A percentile compares a stretch with the other conserved stretches of the same genome.
These are phyloP conservation scores for Eucalyptus polyanthemos DNA, from an alignment of 345 rosid species.

Conservation along the genomic window DNA sequence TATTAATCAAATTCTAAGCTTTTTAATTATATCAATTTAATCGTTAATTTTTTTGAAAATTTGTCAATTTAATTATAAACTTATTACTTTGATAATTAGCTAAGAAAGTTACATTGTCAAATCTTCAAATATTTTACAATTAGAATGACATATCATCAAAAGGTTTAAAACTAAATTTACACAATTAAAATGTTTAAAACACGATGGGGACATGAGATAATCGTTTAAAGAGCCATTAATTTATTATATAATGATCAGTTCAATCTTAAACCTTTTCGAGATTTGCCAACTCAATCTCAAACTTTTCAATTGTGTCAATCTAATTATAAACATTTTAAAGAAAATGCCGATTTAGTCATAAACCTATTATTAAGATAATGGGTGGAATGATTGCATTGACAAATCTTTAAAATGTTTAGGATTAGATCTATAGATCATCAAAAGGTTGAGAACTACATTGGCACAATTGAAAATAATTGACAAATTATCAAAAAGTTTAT, in stretches of 20 bases:
- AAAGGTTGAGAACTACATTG: fast-evolving
- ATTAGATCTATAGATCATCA: too few species aligned
- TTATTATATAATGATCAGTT: fast-evolving
- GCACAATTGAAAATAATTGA: too few species aligned
- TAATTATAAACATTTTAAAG: too few species aligned
- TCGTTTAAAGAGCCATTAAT: fast-evolving
- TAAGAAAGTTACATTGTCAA: too few species aligned
- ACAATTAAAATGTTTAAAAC: too few species aligned
- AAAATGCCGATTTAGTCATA: not conserved
- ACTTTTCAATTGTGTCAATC: fast-evolving
- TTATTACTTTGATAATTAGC: fast-evolving
- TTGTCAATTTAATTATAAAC: fast-evolving
- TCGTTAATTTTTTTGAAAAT: fast-evolving
- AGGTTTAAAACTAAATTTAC: fast-evolving
- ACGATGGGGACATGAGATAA: too few species aligned
- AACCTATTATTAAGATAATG: fast-evolving
- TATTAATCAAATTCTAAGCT: fast-evolving
- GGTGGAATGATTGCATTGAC: too few species aligned
- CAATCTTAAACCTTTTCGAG: fast-evolving
- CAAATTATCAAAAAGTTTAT: too few species aligned
- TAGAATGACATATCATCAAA: too few species aligned
- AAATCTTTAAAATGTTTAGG: too few species aligned
- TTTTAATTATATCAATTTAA: too few species aligned
- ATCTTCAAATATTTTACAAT: too few species aligned
- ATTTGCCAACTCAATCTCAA: fast-evolving